These are phyloP conservation scores for Sporothrix humicola DNA, from an alignment of 2,329 filamentous ascomycete species.

Conservation along the genomic window DNA sequence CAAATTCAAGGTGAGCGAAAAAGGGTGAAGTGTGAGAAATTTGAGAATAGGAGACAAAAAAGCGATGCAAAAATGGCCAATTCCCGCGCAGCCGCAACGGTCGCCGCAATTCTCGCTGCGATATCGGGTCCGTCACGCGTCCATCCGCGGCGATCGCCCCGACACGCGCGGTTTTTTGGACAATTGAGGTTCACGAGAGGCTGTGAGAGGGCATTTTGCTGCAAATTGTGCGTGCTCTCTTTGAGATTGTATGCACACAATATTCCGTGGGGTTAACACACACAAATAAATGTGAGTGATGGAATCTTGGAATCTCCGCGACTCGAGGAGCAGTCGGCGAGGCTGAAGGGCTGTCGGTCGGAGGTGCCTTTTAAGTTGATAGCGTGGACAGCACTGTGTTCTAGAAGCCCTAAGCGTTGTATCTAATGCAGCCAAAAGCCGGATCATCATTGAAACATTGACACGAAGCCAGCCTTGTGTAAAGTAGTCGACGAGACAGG, in stretches of 20 bases:
- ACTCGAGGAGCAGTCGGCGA: background rate
- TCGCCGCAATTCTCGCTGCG: slow-evolving; percentile 24
- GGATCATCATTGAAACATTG: slow-evolving; percentile 7
- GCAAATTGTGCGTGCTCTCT: background rate
- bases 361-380: background rate
- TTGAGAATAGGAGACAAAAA: background rate
- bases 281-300: too few species aligned
- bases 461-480: slow-evolving; percentile 15
- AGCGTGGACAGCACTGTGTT: background rate
- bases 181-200: background rate
- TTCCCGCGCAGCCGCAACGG: slow-evolving; percentile 26
- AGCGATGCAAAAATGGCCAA: background rate
- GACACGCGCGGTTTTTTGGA: slow-evolving; percentile 1
- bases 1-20: too few species aligned
- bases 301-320: background rate
- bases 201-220: background rate
- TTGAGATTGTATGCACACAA: background rate
- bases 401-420: background rate
- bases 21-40: too few species aligned
- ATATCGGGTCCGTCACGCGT: slow-evolving; percentile 26
- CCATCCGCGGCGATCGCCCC: slow-evolving; percentile 1
- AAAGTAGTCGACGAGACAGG: background rate
- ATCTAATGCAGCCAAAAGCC: background rate
- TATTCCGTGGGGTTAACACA: too few species aligned
- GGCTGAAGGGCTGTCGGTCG: background rate